These are phyloP conservation scores for Sedum album DNA, from an alignment of 164 flowering plant genomes.

Conservation along the genomic window DNA sequence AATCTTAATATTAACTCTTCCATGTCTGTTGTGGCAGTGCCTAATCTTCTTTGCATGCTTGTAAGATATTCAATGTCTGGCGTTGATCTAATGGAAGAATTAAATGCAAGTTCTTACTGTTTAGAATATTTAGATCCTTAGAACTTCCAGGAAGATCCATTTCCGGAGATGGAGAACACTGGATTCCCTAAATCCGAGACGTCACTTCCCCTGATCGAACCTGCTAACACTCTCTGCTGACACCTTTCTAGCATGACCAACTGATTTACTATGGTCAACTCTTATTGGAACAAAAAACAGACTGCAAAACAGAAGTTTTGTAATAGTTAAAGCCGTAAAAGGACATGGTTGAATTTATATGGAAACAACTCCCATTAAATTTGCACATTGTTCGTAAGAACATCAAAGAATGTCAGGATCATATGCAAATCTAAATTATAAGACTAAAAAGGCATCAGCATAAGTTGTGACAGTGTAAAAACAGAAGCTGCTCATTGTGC, in stretches of 20 bases:
- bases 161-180: slow-evolving; percentile 38
- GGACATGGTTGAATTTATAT: too few species aligned
- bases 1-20: slow-evolving; percentile 88
- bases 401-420: too few species aligned
- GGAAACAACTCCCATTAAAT: too few species aligned
- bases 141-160: slow-evolving; percentile 35
- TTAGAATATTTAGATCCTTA: slow-evolving; percentile 32
- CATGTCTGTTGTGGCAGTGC: slow-evolving; percentile 91
- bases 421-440: too few species aligned
- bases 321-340: too few species aligned
- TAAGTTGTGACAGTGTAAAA: too few species aligned
- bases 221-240: slow-evolving; percentile 79
- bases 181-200: slow-evolving; percentile 43
- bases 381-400: too few species aligned
- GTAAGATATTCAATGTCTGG: slow-evolving; percentile 60
- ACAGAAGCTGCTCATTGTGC: too few species aligned
- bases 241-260: slow-evolving; percentile 53
- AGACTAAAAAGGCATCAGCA: too few species aligned
- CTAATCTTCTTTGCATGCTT: slow-evolving; percentile 69
- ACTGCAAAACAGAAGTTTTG: too few species aligned
- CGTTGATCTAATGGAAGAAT: slow-evolving; percentile 85
- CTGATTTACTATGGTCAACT: slow-evolving; percentile 30
- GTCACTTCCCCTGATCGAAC: slow-evolving; percentile 71
- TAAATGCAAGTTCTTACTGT: slow-evolving; percentile 31
- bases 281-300: too few species aligned